Conservation (phyloP, 768 basidiomycete species). For the Boletus insuetus region DNA sequence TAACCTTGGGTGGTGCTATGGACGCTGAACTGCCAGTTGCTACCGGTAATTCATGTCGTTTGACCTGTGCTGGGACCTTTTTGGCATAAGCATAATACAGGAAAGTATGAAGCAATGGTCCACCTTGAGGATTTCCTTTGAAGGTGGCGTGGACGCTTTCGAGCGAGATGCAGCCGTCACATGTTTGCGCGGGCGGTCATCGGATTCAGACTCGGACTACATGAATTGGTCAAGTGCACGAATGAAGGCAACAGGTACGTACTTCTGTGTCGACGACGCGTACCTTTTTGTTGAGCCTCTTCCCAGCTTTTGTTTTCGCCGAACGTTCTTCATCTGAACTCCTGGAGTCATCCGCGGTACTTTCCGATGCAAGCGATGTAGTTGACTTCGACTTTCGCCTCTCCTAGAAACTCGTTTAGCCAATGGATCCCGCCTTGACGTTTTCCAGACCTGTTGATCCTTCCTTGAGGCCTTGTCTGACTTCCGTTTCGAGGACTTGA, state of each 20-base stretch:
- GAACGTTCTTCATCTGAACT: conserved; percentile 6
- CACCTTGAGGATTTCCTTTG: conserved; percentile 15
- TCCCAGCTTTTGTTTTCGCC: neutral
- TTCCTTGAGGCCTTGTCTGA: conserved; percentile 15
- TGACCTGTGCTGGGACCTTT: conserved; percentile 2
- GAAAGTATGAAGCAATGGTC: neutral
- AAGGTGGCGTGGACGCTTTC: neutral
- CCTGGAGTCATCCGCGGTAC: conserved; percentile 3
- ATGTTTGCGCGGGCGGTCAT: neutral
- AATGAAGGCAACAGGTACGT: neutral
- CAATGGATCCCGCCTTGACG: neutral
- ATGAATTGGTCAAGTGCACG: neutral
- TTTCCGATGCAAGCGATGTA: conserved; percentile 7
- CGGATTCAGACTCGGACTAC: conserved; percentile 21
- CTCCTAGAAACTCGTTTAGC: conserved; percentile 12
- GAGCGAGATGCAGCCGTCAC: neutral
- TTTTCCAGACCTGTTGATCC: conserved; percentile 17
- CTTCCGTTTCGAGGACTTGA: conserved; percentile 17
- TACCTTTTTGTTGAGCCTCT: conserved; percentile 5
- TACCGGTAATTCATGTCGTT: conserved; percentile 7
- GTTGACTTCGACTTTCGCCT: conserved; percentile 14
- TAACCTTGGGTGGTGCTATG: conserved; percentile 15
- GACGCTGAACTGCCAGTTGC: neutral
- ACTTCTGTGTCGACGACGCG: conserved; percentile 14
- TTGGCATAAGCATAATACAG: neutral